phyloP scores from a whole-genome alignment of 192 early-diverging fungal species.

The Dispira simplex region DNA sequence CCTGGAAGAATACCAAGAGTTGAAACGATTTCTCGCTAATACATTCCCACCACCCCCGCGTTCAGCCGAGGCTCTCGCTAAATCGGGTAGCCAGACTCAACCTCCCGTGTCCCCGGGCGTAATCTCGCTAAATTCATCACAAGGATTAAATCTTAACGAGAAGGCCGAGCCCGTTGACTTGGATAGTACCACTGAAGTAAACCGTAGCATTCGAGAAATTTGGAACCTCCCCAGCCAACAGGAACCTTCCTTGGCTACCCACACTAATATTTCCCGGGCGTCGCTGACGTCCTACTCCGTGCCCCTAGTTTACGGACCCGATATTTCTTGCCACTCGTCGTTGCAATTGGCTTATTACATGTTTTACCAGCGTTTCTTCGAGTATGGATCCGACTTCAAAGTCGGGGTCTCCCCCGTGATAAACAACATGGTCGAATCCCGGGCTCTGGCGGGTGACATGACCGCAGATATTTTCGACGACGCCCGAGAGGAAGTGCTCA shows the following conservation, averaged over 20 bases:
- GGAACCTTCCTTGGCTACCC: not conserved
- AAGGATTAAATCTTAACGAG: not conserved
- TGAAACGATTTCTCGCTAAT: slow-evolving; percentile 1
- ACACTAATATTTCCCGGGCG: too few species aligned
- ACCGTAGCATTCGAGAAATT: not conserved
- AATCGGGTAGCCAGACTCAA: not conserved
- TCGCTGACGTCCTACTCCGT: not conserved
- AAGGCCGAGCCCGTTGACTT: not conserved
- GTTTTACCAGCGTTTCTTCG: slow-evolving; percentile 10
- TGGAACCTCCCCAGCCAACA: not conserved
- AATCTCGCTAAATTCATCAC: not conserved
- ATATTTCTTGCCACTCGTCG: not conserved
- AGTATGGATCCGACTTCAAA: not conserved
- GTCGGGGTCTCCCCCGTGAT: not conserved
- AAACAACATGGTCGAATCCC: too few species aligned
- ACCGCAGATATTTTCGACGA: slow-evolving; percentile 8
- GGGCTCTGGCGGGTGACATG: too few species aligned
- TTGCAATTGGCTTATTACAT: slow-evolving; percentile 7
- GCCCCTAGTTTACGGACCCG: not conserved
- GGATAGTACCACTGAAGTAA: not conserved
- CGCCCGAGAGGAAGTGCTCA: slow-evolving; percentile 7
- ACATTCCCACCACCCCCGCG: slow-evolving; percentile 7
- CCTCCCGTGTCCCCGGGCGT: not conserved
- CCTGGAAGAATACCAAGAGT: slow-evolving; percentile 4
- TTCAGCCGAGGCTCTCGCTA: not conserved